Conservation (phyloP, 768 basidiomycete species). For the Boletus sensibilis region DNA sequence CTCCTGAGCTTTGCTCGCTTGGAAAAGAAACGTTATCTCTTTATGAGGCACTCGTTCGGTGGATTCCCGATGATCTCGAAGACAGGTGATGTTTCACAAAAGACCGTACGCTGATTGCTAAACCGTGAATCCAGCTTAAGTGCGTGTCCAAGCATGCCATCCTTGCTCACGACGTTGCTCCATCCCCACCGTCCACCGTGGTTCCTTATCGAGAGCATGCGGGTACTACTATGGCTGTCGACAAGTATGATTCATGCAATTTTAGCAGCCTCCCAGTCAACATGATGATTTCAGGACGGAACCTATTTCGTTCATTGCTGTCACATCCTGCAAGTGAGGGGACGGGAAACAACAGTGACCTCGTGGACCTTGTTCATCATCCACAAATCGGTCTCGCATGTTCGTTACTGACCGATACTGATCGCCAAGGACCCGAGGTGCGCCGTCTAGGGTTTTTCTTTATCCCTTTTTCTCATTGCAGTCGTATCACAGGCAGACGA, state of each 20-base stretch:
- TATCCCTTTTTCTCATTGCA: neutral
- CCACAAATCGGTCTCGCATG: conserved; percentile 51
- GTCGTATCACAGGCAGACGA: conserved; percentile 33
- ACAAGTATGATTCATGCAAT: conserved; percentile 34
- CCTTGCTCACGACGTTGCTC: conserved; percentile 49
- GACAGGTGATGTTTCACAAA: conserved; percentile 29
- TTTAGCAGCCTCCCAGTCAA: conserved; percentile 5
- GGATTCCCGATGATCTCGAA: conserved; percentile 42
- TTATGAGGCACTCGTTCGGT: conserved; percentile 55
- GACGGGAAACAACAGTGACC: conserved; percentile 17
- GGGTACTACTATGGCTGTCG: conserved; percentile 54
- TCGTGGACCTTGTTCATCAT: conserved; percentile 31
- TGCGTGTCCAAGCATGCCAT: conserved; percentile 37
- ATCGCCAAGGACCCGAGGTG: conserved; percentile 43
- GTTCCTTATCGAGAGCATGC: conserved; percentile 47
- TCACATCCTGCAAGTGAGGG: conserved; percentile 32
- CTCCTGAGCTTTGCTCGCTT: conserved; percentile 30
- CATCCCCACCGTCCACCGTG: conserved; percentile 49
- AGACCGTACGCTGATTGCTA: neutral
- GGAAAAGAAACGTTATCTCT: conserved; percentile 45
- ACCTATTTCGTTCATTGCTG: conserved; percentile 44
- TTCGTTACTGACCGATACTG: conserved; percentile 45
- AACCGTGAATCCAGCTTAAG: conserved; percentile 34
- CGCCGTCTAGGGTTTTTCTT: neutral
- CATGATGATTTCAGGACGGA: conserved; percentile 38